phyloP scores from a whole-genome alignment of 495 filamentous ascomycete genomes.

The Evernia prunastri region DNA sequence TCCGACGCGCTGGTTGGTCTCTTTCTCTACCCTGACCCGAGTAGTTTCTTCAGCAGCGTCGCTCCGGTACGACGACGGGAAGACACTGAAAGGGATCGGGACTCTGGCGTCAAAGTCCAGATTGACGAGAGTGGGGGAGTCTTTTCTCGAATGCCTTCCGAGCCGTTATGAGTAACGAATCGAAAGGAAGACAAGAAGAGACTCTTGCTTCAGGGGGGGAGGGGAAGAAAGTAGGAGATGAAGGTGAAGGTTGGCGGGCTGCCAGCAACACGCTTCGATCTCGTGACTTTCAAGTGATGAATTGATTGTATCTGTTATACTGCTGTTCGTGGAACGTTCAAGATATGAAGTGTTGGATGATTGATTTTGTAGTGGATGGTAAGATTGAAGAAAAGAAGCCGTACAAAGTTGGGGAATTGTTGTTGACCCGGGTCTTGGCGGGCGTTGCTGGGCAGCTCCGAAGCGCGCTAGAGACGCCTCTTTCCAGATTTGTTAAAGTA shows the following conservation, averaged over 20 bases:
- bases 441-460: slow-evolving; percentile 3
- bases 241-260: slow-evolving; percentile 11
- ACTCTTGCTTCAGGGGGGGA: slow-evolving; percentile 54
- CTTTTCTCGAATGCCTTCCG: slow-evolving; percentile 93
- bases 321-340: not conserved
- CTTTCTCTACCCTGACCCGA: slow-evolving; percentile 78
- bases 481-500: no score
- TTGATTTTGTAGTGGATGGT: not conserved
- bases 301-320: not conserved
- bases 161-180: slow-evolving; percentile 60
- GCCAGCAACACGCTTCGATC: slow-evolving; percentile 16
- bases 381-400: not conserved
- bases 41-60: slow-evolving; percentile 71
- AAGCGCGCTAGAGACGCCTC: slow-evolving; percentile 2
- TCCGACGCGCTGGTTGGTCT: slow-evolving; percentile 80
- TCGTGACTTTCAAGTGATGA: not conserved
- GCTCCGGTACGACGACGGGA: slow-evolving; percentile 95
- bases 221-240: slow-evolving; percentile 18
- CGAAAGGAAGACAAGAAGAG: slow-evolving; percentile 97
- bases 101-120: slow-evolving; percentile 99
- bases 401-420: not conserved
- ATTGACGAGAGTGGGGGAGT: slow-evolving; percentile 80
- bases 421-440: not conserved
- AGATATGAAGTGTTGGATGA: not conserved
- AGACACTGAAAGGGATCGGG: slow-evolving; percentile 98